These are phyloP conservation scores for Emergomyces africanus DNA, from an alignment of 2,329 filamentous ascomycete genomes.

Conservation along the genomic window DNA sequence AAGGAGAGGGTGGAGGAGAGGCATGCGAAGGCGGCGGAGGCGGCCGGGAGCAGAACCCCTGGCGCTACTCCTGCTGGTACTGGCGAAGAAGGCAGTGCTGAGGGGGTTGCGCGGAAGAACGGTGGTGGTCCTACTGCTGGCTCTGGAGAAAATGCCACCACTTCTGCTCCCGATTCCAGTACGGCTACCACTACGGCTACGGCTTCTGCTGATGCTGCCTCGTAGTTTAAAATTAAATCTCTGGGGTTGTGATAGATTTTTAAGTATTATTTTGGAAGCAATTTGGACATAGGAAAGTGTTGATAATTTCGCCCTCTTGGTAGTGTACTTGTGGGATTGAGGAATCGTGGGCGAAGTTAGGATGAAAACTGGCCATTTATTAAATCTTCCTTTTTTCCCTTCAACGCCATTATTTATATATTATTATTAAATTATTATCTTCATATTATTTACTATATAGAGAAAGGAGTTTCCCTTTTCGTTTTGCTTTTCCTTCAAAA, in stretches of 20 bases:
- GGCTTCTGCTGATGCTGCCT: not conserved
- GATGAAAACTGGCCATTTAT: not conserved
- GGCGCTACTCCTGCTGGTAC: not conserved
- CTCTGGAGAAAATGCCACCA: not conserved
- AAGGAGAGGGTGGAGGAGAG: conserved; percentile 54
- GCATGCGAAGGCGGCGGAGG: conserved; percentile 18
- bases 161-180: not conserved
- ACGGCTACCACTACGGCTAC: not conserved
- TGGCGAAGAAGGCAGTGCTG: not conserved
- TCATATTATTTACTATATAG: not conserved
- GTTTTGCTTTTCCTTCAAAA: not conserved
- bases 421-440: not conserved
- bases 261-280: not conserved
- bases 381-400: not conserved
- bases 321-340: not conserved
- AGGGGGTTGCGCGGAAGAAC: not conserved
- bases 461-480: not conserved
- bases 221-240: not conserved
- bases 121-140: not conserved
- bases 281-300: not conserved
- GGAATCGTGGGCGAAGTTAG: not conserved
- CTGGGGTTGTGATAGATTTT: not conserved
- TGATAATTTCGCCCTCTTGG: not conserved
- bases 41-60: not conserved
- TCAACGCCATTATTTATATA: not conserved